phyloP scores from a whole-genome alignment of 1,284 basidiomycete genomes.

The Moesziomyces aphidis region DNA sequence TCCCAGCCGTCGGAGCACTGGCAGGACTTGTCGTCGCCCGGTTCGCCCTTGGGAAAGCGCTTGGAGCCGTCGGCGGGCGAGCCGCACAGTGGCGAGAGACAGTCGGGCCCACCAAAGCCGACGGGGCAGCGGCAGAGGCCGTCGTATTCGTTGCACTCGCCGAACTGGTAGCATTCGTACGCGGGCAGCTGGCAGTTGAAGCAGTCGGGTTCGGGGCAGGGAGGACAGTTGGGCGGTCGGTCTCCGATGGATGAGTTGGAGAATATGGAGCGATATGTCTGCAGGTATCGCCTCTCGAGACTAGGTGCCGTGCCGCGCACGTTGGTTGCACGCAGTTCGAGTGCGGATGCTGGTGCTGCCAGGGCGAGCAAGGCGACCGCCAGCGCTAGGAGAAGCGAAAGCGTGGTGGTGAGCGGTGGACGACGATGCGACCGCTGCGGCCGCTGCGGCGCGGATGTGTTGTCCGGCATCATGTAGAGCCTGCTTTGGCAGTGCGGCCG shows the following conservation, averaged over 20 bases:
- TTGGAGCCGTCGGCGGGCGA: conserved; percentile 88
- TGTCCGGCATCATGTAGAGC: conserved; percentile 1
- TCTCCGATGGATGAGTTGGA: conserved; percentile 11
- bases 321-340: background rate
- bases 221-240: conserved; percentile 46
- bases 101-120: conserved; percentile 91
- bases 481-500: background rate
- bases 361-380: background rate
- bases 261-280: conserved; percentile 35
- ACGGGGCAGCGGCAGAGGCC: conserved; percentile 90
- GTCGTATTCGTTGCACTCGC: conserved; percentile 85
- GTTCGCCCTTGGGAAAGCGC: conserved; percentile 72
- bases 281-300: conserved; percentile 19
- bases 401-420: background rate
- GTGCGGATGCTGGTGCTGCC: conserved; percentile 1
- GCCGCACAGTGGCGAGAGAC: conserved; percentile 80
- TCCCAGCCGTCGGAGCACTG: conserved; percentile 93
- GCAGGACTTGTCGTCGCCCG: conserved; percentile 72
- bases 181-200: conserved; percentile 62
- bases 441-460: background rate
- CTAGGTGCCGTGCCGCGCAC: conserved; percentile 23
- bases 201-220: conserved; percentile 52
- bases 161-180: conserved; percentile 71
- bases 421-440: background rate
- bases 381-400: background rate